Conservation (phyloP, 805 yeast species). For the Lipomyces sp. region DNA sequence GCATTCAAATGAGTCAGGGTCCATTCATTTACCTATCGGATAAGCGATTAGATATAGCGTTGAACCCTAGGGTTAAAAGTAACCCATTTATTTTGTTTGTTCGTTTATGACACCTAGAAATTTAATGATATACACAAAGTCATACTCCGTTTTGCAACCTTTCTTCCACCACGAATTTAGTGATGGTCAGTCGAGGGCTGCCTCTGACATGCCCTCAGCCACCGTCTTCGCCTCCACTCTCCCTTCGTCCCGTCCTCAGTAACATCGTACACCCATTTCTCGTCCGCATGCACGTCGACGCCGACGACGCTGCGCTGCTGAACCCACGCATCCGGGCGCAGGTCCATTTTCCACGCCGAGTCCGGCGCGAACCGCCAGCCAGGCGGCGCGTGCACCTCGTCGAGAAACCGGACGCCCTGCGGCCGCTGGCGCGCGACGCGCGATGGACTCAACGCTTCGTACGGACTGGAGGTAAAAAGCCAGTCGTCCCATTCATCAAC, state of each 20-base stretch:
- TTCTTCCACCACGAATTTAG: no score
- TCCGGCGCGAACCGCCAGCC: slow-evolving; percentile 71
- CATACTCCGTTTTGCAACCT: no score
- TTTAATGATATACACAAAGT: no score
- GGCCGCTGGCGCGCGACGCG: slow-evolving; percentile 57
- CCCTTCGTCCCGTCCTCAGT: slow-evolving; percentile 35
- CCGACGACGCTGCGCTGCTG: slow-evolving; percentile 43
- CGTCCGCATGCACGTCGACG: slow-evolving; percentile 34
- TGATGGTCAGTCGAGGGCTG: slow-evolving; percentile 8
- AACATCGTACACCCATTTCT: slow-evolving; percentile 42
- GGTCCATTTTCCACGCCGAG: slow-evolving; percentile 62
- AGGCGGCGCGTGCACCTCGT: slow-evolving; percentile 60
- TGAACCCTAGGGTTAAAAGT: no score
- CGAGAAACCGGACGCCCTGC: slow-evolving; percentile 54
- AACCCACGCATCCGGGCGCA: slow-evolving; percentile 52
- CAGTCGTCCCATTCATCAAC: slow-evolving; percentile 61
- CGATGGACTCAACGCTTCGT: slow-evolving; percentile 48
- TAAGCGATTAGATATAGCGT: no score
- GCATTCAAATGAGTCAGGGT: no score
- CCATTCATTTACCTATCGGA: no score
- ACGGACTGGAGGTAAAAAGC: slow-evolving; percentile 54
- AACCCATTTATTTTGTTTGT: no score
- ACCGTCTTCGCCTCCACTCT: slow-evolving; percentile 44
- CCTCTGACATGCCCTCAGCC: slow-evolving; percentile 38
- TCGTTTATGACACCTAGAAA: no score